These are phyloP conservation scores for Saccharomycopsis hybrid DNA, from an alignment of 1,139 yeast species.

Conservation along the genomic window DNA sequence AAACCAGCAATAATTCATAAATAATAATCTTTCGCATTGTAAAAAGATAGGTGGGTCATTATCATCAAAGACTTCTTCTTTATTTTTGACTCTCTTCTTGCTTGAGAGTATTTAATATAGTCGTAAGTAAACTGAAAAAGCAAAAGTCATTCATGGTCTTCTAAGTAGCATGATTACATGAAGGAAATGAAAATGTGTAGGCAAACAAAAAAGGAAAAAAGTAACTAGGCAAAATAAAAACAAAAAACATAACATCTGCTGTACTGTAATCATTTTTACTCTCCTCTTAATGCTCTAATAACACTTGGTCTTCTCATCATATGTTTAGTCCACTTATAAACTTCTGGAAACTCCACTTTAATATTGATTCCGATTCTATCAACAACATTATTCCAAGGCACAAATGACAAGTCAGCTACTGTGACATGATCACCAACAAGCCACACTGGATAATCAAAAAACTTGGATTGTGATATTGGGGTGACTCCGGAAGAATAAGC, in stretches of 20 bases:
- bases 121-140: too few species aligned
- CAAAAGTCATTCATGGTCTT: too few species aligned
- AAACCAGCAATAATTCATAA: too few species aligned
- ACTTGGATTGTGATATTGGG: slow-evolving; percentile 77
- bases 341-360: slow-evolving; percentile 88
- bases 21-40: too few species aligned
- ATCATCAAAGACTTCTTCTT: too few species aligned
- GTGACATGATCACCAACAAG: slow-evolving; percentile 86
- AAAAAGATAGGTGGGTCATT: too few species aligned
- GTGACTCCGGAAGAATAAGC: slow-evolving; percentile 86
- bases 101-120: too few species aligned
- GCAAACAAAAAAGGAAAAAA: background rate
- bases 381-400: slow-evolving; percentile 96
- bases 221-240: too few species aligned
- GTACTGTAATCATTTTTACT: too few species aligned
- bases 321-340: slow-evolving; percentile 89
- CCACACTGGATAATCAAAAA: slow-evolving; percentile 94
- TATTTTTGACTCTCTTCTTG: too few species aligned
- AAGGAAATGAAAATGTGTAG: too few species aligned
- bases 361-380: slow-evolving; percentile 87
- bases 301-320: slow-evolving; percentile 91
- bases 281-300: slow-evolving; percentile 67
- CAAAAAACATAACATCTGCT: background rate
- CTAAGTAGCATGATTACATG: too few species aligned
- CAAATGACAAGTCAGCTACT: slow-evolving; percentile 86